Percentiles rank a stretch among this genome's conserved stretches.
These are phyloP conservation scores for Jackrogersella minutella DNA, from an alignment of 495 filamentous ascomycete genomes.

Conservation along the genomic window DNA sequence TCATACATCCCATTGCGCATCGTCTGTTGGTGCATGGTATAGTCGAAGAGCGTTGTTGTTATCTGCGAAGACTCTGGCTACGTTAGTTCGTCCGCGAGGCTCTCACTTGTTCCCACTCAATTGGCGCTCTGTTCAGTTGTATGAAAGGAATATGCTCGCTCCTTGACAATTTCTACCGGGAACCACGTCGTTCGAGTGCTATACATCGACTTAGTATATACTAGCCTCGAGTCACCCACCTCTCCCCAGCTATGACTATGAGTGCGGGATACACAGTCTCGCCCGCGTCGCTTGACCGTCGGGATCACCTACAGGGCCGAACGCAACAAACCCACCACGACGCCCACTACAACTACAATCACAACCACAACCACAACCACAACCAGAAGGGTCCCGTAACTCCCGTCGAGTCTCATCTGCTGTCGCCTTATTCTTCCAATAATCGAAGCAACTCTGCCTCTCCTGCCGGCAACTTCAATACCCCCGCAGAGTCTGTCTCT, in stretches of 20 bases:
- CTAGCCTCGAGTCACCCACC: constrained; percentile 27
- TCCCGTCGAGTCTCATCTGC: constrained; percentile 42
- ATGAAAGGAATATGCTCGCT: constrained; percentile 38
- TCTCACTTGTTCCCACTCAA: constrained; percentile 12
- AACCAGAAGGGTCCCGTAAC: constrained; percentile 38
- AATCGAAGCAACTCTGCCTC: constrained; percentile 51
- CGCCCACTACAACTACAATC: constrained; percentile 22
- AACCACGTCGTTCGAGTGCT: constrained; percentile 29
- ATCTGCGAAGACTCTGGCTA: constrained; percentile 10
- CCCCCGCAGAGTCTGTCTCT: constrained; percentile 53
- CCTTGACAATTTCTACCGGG: constrained; percentile 24
- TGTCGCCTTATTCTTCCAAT: constrained; percentile 53
- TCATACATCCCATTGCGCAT: constrained; percentile 11
- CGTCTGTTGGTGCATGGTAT: neutral
- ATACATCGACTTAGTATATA: constrained; percentile 37
- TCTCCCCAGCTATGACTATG: constrained; percentile 41
- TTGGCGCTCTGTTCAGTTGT: constrained; percentile 16
- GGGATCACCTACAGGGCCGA: constrained; percentile 37
- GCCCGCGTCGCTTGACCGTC: constrained; percentile 44
- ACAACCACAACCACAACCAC: constrained; percentile 31
- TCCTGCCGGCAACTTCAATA: constrained; percentile 49
- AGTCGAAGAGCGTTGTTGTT: constrained; percentile 22
- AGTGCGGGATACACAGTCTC: constrained; percentile 46
- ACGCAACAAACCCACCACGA: constrained; percentile 37
- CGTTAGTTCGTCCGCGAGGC: constrained; percentile 38